Evolutionary conservation across 257 asterid species (phyloP).

Genomic region (Marsdenia floribunda): DNA sequence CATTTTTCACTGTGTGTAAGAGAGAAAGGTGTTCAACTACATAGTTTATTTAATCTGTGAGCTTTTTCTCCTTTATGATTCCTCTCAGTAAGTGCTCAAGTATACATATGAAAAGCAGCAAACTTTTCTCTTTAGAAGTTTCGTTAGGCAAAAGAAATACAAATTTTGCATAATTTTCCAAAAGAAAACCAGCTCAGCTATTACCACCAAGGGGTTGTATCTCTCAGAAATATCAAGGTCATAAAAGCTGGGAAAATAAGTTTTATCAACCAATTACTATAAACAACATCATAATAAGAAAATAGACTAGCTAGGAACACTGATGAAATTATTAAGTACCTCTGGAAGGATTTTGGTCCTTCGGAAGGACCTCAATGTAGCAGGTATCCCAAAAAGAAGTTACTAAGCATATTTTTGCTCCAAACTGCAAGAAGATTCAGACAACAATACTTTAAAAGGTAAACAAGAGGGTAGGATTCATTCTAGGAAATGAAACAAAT

Average conservation of each 20-base stretch:
- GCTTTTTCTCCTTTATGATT: no score
- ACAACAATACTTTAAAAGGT: not conserved
- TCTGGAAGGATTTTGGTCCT: slow-evolving; percentile 44
- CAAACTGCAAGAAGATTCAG: slow-evolving; percentile 45
- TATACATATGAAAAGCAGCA: no score
- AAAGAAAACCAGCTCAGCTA: no score
- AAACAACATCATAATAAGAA: not conserved
- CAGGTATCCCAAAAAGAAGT: slow-evolving; percentile 83
- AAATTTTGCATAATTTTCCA: no score
- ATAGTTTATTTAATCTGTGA: no score
- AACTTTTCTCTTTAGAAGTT: no score
- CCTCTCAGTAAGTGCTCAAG: no score
- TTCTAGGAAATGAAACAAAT: no score
- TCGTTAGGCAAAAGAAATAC: no score
- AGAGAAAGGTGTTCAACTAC: no score
- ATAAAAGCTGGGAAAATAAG: not conserved
- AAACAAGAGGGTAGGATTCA: not conserved
- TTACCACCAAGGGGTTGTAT: no score
- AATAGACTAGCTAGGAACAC: not conserved
- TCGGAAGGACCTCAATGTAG: slow-evolving; percentile 87
- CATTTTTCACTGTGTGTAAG: no score
- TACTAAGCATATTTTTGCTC: slow-evolving; percentile 73
- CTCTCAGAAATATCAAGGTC: not conserved
- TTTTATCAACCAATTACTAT: not conserved
- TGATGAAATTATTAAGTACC: slow-evolving; percentile 31